Evolutionary conservation across 2,329 filamentous ascomycete genomes (phyloP), one percentile per base, ranked within the genome.

Genomic region (Trichoderma sp.): DNA sequence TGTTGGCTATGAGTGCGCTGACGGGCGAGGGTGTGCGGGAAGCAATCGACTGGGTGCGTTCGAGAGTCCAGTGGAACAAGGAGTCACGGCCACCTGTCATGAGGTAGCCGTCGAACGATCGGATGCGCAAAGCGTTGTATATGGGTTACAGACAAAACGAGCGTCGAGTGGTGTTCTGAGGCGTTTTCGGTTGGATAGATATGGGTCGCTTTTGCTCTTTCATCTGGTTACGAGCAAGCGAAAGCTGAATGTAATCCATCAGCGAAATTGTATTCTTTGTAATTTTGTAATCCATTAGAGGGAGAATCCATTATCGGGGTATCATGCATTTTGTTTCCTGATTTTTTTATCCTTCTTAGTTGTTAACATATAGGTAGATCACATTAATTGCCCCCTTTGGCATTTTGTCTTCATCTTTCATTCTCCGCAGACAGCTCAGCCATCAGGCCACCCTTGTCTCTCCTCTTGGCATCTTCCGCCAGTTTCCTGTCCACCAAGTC

Each of bases 31-130:
- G 96, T 3, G 96, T 99, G 3, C 90, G 90, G 78, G 96, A 98
- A 84, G 95, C 96, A 1, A 92, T 99, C n/a, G 96, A 98, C 79
- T 99, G 96, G 96, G 85, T 99, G 72, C 90, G 93, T 79, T 95
- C 91, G 75, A 87, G 96, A 73, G 94, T 98, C 32, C 94, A 93
- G 81, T 98, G 96, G 94, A 98, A 98, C 80, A 97, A 96, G 83
- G 95, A 98, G 81, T 91, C 90, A 5, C 87, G 96, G 73, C 95
- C 95, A 74, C 96, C 96, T 2, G 91, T 97, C 67, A 97, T 98
- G 95, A 88, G 94, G 83, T 98, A 86, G 88, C 73, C 15, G 30
- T n/a, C 2, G 36, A 20, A 5, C 50, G 17, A 32, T 20, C 2
- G 12, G 43, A 50, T 6, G n/a, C 2, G 3, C 55, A 20, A 23